These are phyloP conservation scores for Didymella lethalis DNA, from an alignment of 2,329 filamentous ascomycete genomes.

Conservation along the genomic window DNA sequence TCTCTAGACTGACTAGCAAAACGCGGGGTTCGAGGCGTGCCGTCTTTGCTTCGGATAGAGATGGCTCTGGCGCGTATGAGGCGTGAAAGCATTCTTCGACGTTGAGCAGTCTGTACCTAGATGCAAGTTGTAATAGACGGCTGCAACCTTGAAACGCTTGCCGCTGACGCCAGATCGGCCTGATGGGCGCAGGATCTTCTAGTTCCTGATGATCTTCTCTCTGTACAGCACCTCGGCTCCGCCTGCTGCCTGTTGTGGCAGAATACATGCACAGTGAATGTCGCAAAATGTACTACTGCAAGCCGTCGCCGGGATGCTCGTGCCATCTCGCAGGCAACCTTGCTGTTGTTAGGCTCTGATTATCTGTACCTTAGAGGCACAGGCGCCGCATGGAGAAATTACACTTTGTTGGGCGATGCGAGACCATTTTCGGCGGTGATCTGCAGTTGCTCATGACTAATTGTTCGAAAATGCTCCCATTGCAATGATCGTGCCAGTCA, in stretches of 20 bases:
- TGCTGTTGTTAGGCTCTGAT: constrained; percentile 12
- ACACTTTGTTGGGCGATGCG: constrained; percentile 17
- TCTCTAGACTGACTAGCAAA: constrained; percentile 15
- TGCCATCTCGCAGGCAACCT: constrained; percentile 7
- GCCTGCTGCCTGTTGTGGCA: background rate
- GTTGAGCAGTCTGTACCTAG: background rate
- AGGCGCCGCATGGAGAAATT: constrained; percentile 3
- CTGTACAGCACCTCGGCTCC: constrained; percentile 2
- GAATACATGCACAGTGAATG: background rate
- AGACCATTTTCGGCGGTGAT: constrained; percentile 20
- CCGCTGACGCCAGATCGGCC: constrained; percentile 2
- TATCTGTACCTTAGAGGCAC: background rate
- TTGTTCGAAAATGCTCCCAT: constrained; percentile 10
- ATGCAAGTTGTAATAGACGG: background rate
- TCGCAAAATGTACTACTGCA: constrained; percentile 23
- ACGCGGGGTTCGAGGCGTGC: constrained; percentile 26
- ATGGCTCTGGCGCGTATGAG: constrained; percentile 8
- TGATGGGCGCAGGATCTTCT: background rate
- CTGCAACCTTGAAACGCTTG: background rate
- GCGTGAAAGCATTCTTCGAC: background rate
- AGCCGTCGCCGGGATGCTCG: constrained; percentile 23
- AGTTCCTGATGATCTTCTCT: constrained; percentile 5
- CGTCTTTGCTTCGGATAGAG: constrained; percentile 8
- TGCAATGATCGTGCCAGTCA: constrained; percentile 18
- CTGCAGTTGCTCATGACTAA: constrained; percentile 18